Evolutionary conservation across 768 basidiomycete genomes (phyloP).

Genomic region (Sarcomyxa edulis): DNA sequence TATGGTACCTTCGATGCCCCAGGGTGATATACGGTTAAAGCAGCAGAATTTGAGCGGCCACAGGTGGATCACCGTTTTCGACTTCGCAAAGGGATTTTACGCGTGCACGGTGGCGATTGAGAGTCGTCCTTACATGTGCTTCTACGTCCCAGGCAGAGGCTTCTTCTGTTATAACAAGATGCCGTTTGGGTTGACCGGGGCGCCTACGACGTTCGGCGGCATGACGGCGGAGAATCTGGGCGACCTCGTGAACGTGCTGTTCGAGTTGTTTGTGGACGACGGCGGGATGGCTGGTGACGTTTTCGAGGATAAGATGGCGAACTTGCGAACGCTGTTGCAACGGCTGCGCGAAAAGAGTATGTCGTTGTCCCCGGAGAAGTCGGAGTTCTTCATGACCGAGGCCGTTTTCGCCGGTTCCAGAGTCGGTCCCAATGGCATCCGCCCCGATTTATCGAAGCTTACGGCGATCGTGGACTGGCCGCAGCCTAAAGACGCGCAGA

Average conservation of each 20-base stretch:
- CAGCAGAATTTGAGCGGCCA: slow-evolving; percentile 31
- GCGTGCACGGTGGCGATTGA: slow-evolving; percentile 13
- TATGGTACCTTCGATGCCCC: slow-evolving; percentile 22
- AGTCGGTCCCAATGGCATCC: slow-evolving; percentile 26
- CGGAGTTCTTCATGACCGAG: slow-evolving; percentile 28
- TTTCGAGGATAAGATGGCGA: slow-evolving; percentile 20
- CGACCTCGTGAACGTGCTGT: slow-evolving; percentile 16
- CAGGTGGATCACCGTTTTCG: slow-evolving; percentile 25
- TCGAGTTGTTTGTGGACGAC: slow-evolving; percentile 36
- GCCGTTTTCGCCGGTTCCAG: slow-evolving; percentile 30
- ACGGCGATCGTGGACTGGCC: slow-evolving; percentile 30
- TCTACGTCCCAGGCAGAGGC: slow-evolving; percentile 32
- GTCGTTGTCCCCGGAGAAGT: slow-evolving; percentile 32
- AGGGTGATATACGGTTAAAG: slow-evolving; percentile 33
- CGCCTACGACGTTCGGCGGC: slow-evolving; percentile 27
- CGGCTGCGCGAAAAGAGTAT: slow-evolving; percentile 20
- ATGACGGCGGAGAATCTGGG: slow-evolving; percentile 18
- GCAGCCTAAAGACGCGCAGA: slow-evolving; percentile 18
- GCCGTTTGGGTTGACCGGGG: slow-evolving; percentile 36
- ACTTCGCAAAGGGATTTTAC: slow-evolving; percentile 34
- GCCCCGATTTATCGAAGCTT: slow-evolving; percentile 29
- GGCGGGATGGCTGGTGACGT: slow-evolving; percentile 23
- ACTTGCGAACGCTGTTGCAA: slow-evolving; percentile 19
- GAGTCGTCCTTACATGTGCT: slow-evolving; percentile 21
- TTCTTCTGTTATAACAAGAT: slow-evolving; percentile 28